phyloP scores from a whole-genome alignment of 2,329 filamentous ascomycete genomes.

The Ophiostoma quercus region DNA sequence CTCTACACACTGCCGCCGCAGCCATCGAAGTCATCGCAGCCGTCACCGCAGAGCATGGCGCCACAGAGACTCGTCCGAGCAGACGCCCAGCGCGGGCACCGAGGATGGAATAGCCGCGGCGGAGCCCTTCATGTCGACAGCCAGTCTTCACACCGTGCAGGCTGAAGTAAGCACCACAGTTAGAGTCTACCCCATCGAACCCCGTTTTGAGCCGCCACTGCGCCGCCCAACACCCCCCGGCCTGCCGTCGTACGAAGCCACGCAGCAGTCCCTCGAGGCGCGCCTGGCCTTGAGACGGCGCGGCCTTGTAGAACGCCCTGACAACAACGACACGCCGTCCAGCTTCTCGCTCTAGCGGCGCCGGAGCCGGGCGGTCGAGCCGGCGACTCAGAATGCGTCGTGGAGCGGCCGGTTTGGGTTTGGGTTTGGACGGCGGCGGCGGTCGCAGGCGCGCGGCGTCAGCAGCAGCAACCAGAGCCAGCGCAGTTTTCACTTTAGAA shows the following conservation, averaged over 20 bases:
- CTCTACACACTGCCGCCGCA: neutral
- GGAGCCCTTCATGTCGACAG: constrained; percentile 9
- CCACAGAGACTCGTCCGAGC: constrained; percentile 27
- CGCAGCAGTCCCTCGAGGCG: constrained; percentile 19
- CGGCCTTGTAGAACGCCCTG: neutral
- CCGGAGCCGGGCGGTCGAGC: neutral
- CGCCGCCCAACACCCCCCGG: constrained; percentile 27
- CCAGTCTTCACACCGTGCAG: neutral
- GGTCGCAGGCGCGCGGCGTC: neutral
- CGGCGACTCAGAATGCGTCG: neutral
- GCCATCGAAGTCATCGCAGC: neutral
- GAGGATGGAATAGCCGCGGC: constrained; percentile 24
- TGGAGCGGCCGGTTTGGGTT: neutral
- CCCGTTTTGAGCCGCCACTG: constrained; percentile 22
- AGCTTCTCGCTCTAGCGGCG: constrained; percentile 1
- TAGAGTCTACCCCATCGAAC: constrained; percentile 22
- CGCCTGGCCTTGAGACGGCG: constrained; percentile 16
- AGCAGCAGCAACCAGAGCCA: constrained; percentile 1
- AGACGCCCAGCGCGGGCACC: constrained; percentile 25
- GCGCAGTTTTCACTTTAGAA: neutral
- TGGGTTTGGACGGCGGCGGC: neutral
- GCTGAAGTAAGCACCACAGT: neutral
- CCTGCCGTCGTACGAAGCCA: constrained; percentile 25
- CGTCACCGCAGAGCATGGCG: constrained; percentile 19
- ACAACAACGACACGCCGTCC: neutral